These are phyloP conservation scores for Ophiostoma triangulosporum DNA, from an alignment of 2,329 filamentous ascomycete genomes.

Conservation along the genomic window DNA sequence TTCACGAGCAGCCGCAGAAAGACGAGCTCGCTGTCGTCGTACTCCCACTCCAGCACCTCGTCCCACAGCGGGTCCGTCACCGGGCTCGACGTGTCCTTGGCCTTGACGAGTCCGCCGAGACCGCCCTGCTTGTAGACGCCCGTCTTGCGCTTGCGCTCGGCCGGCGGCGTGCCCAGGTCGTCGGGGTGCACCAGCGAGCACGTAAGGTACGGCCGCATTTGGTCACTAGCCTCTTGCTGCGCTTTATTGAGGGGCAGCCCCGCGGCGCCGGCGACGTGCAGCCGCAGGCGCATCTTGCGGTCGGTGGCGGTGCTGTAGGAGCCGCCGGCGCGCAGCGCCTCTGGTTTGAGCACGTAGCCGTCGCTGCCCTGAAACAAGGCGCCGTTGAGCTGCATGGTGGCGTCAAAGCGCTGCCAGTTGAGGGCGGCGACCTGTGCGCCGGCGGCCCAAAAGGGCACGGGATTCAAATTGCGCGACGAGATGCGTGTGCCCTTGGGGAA, in stretches of 20 bases:
- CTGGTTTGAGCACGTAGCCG: background rate
- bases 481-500: background rate
- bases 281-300: background rate
- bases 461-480: background rate
- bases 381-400: background rate
- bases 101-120: background rate
- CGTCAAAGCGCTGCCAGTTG: background rate
- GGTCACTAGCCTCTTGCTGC: background rate
- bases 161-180: background rate
- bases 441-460: background rate
- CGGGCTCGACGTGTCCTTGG: background rate
- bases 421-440: background rate
- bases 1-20: background rate
- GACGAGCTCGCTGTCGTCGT: background rate
- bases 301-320: background rate
- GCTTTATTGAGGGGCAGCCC: background rate
- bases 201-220: background rate
- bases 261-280: background rate
- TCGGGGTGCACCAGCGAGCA: background rate
- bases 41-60: background rate
- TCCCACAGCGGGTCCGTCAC: background rate
- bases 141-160: background rate
- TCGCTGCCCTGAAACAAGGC: background rate
- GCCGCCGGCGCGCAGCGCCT: background rate
- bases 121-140: background rate